Evolutionary conservation across 148 eudicot species (phyloP), one percentile per base, ranked within the genome.

Genomic region (Nyssa sinensis): DNA sequence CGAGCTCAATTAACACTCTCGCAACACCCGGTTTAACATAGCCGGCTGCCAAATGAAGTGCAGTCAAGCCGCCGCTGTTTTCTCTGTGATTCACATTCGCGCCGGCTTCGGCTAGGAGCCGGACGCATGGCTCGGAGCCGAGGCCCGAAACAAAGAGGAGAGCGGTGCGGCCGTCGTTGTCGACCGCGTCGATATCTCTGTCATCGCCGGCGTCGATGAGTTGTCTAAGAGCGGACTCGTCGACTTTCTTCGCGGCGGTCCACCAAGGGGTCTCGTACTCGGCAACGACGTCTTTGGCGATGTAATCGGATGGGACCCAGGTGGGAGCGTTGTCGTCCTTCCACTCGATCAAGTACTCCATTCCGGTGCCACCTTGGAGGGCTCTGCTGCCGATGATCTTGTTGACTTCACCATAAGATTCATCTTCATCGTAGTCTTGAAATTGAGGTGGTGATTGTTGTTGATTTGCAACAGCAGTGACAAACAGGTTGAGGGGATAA

Each of bases 241-340:
- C 97, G 35, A 89, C 92, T 41, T 95, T 95, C 75, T 88, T 92
- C 28, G 94, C 93, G 28, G 99, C 96, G 29, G 73, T 81, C 99
- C 99, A 95, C 99, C 99, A 95, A 35, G 97, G 91, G 19, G 91
- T 63, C 16, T 95, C 99, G 80, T 81, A 95, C 70, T 92, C 99
- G 3, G 97, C 81, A 1, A 95, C 83, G 5, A 92, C 94, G 79
- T 95, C 99, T 6, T 41, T 33, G 4, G 99, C 97, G 34, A 95
- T 81, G 84, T 29, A 85, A 41, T 84, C 66, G 37, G 94, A 78
- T 0, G 97, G 99, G 82, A 90, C 91, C 99, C 99, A 95, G 1
- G 97, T 95, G 0, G 99, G 97, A 51, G 88, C 84, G 25, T 92
- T 93, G 0, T 79, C 90, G 81, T 95, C 99, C 33, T 90, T 84